These are phyloP conservation scores for Rhododendron williamsianum DNA, from an alignment of 148 eudicot species.

Conservation along the genomic window DNA sequence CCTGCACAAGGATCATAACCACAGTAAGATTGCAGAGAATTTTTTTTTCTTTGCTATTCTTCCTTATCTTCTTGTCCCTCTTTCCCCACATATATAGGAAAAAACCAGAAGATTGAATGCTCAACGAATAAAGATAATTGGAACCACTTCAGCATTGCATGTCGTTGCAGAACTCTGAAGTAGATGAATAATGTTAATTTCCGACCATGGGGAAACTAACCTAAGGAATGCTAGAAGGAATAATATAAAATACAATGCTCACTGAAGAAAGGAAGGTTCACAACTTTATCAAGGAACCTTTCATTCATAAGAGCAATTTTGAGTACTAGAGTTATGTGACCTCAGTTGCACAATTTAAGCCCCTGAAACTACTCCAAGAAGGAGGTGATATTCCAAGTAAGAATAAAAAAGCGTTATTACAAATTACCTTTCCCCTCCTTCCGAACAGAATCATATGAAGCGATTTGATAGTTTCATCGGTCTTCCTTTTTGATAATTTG, in stretches of 20 bases:
- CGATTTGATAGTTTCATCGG: slow-evolving; percentile 65
- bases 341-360: not conserved
- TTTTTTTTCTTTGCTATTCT: not conserved
- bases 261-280: not conserved
- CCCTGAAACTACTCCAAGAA: not conserved
- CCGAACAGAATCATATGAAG: slow-evolving; percentile 77
- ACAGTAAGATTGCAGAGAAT: not conserved
- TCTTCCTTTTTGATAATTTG: slow-evolving; percentile 76
- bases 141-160: not conserved
- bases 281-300: not conserved
- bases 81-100: not conserved
- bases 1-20: slow-evolving; percentile 46
- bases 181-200: not conserved
- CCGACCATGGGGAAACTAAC: not conserved
- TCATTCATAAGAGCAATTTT: not conserved
- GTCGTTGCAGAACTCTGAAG: not conserved
- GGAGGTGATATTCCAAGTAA: not conserved
- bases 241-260: not conserved
- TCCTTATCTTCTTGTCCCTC: not conserved
- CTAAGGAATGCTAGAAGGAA: not conserved
- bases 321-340: not conserved
- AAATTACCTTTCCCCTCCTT: slow-evolving; percentile 82
- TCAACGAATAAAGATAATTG: not conserved
- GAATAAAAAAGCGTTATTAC: not conserved
- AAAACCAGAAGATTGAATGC: not conserved